Evolutionary conservation across 768 basidiomycete species (phyloP).

Genomic region (Boletus rufocinnamomeus): DNA sequence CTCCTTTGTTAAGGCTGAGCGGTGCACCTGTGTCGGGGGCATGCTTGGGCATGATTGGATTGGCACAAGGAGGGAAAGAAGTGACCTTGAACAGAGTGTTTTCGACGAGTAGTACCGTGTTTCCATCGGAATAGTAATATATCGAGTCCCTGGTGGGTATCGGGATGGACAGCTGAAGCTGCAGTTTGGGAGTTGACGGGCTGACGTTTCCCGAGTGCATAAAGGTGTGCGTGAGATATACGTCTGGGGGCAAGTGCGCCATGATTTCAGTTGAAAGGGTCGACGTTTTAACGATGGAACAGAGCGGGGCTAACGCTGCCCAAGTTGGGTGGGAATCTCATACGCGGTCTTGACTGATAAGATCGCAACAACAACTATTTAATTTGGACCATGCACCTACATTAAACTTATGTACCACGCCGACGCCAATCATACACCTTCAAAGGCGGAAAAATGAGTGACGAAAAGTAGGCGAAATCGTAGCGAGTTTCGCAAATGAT

Average conservation of each 20-base stretch:
- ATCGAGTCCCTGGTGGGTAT: slow-evolving; percentile 39
- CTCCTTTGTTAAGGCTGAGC: slow-evolving; percentile 45
- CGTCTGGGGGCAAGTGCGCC: slow-evolving; percentile 35
- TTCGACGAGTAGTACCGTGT: slow-evolving; percentile 45
- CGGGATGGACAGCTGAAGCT: slow-evolving; percentile 35
- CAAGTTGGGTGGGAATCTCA: slow-evolving; percentile 21
- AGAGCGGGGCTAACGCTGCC: slow-evolving; percentile 6
- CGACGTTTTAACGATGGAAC: slow-evolving; percentile 17
- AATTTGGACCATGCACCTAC: slow-evolving; percentile 10
- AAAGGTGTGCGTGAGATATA: slow-evolving; percentile 34
- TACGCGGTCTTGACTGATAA: slow-evolving; percentile 14
- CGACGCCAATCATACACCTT: not conserved
- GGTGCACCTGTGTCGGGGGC: slow-evolving; percentile 35
- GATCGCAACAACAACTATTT: not conserved
- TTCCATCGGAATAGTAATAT: slow-evolving; percentile 44
- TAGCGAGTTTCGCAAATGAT: slow-evolving; percentile 11
- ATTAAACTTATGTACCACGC: slow-evolving; percentile 15
- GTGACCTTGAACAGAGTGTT: slow-evolving; percentile 52
- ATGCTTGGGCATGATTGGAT: slow-evolving; percentile 27
- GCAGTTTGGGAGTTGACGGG: slow-evolving; percentile 37
- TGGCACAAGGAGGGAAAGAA: slow-evolving; percentile 4
- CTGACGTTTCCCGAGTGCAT: slow-evolving; percentile 36
- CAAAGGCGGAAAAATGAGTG: slow-evolving; percentile 1
- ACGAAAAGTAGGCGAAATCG: slow-evolving; percentile 9
- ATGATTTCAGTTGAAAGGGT: slow-evolving; percentile 19